Conservation (phyloP, 768 basidiomycete genomes). For the Pulveroboletus sp. region DNA sequence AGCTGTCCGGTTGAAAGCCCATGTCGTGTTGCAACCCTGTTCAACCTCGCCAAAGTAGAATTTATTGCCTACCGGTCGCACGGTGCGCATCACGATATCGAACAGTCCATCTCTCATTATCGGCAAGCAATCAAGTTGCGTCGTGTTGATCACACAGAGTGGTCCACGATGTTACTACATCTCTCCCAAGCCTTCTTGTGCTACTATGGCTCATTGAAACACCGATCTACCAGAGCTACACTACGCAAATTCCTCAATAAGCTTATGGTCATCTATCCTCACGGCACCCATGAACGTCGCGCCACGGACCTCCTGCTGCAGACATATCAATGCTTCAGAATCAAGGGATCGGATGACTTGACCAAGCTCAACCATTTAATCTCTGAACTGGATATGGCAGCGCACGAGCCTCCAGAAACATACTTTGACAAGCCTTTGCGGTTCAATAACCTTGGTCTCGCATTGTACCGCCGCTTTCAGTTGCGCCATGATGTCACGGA, state of each 20-base stretch:
- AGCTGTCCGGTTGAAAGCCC: not conserved
- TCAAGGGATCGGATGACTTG: not conserved
- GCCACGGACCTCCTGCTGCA: slow-evolving; percentile 2
- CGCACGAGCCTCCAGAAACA: not conserved
- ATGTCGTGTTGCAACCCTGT: slow-evolving; percentile 7
- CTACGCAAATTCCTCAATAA: not conserved
- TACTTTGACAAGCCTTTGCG: slow-evolving; percentile 1
- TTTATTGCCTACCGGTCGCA: slow-evolving; percentile 1
- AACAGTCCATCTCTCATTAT: not conserved
- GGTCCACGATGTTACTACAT: slow-evolving; percentile 1
- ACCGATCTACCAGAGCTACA: not conserved
- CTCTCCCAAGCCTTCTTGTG: slow-evolving; percentile 10
- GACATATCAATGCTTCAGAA: not conserved
- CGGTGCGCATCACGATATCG: not conserved
- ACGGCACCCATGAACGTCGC: not conserved
- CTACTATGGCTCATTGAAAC: not conserved
- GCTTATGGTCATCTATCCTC: not conserved
- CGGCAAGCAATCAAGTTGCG: slow-evolving; percentile 6
- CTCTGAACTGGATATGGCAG: not conserved
- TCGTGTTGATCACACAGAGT: not conserved
- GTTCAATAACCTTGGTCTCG: slow-evolving; percentile 1
- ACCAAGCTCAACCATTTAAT: not conserved
- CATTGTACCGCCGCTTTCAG: not conserved
- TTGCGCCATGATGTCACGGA: not conserved
- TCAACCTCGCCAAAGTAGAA: slow-evolving; percentile 13